Evolutionary conservation across 2,329 filamentous ascomycete species (phyloP).

Genomic region (Didymella sp.): DNA sequence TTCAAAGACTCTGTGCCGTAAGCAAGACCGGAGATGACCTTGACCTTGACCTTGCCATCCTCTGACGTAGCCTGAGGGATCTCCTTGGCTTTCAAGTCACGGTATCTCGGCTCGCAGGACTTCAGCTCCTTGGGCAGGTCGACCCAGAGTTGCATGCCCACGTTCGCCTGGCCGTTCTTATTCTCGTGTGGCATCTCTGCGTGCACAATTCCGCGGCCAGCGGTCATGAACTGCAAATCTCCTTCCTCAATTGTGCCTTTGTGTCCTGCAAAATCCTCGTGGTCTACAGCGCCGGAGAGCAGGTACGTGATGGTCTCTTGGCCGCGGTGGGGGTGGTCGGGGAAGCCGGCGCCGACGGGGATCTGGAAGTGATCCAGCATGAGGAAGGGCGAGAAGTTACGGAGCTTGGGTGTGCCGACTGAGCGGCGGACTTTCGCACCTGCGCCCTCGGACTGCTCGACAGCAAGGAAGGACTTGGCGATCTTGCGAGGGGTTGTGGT

Average conservation of each 20-base stretch:
- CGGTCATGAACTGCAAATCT: constrained; percentile 99
- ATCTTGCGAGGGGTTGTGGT: constrained; percentile 71
- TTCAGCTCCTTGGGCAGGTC: constrained; percentile 85
- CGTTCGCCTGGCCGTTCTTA: constrained; percentile 75
- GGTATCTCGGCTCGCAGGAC: constrained; percentile 88
- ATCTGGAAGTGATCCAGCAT: constrained; percentile 93
- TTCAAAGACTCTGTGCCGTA: constrained; percentile 86
- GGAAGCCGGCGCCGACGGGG: constrained; percentile 82
- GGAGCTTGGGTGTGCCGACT: constrained; percentile 81
- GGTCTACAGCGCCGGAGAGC: constrained; percentile 82
- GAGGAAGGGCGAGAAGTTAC: constrained; percentile 89
- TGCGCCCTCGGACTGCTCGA: constrained; percentile 86
- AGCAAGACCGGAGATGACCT: constrained; percentile 87
- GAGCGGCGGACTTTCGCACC: constrained; percentile 87
- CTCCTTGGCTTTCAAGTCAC: constrained; percentile 79
- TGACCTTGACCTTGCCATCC: constrained; percentile 76
- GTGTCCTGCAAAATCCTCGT: constrained; percentile 91
- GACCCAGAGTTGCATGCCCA: constrained; percentile 95
- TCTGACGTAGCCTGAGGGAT: constrained; percentile 78
- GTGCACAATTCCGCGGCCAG: constrained; percentile 88
- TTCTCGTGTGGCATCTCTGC: constrained; percentile 92
- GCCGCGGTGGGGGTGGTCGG: constrained; percentile 82
- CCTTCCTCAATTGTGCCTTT: constrained; percentile 82
- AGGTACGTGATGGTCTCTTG: constrained; percentile 93
- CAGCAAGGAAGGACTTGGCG: constrained; percentile 80